Conservation (phyloP, 805 yeast species). For the Nakazawaea laoshanensis region DNA sequence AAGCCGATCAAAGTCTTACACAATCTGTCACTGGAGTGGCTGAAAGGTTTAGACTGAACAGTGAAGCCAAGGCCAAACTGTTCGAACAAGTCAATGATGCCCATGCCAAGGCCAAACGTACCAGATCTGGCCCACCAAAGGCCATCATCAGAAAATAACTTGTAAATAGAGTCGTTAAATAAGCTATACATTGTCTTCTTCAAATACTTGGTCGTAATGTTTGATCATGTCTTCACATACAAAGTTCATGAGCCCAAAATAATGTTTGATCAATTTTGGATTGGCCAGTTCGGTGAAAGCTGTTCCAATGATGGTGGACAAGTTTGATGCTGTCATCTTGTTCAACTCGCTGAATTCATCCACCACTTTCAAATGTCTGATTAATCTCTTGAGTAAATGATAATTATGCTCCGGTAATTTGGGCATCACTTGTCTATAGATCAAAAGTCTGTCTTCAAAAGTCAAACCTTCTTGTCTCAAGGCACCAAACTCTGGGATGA, state of each 20-base stretch:
- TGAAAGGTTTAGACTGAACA: conserved; percentile 22
- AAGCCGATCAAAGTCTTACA: conserved; percentile 16
- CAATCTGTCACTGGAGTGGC: conserved; percentile 22
- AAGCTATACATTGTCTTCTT: neutral
- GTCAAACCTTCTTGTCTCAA: conserved; percentile 18
- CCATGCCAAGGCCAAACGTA: conserved; percentile 4
- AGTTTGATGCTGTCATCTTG: conserved; percentile 81
- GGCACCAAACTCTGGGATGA: conserved; percentile 48
- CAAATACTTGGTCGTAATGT: conserved; percentile 31
- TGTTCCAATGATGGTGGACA: conserved; percentile 82
- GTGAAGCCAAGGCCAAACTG: conserved; percentile 17
- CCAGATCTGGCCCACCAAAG: conserved; percentile 1
- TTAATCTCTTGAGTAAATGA: conserved; percentile 56
- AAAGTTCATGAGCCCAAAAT: conserved; percentile 47
- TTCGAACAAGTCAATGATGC: conserved; percentile 21
- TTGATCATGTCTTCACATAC: conserved; percentile 41
- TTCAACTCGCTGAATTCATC: conserved; percentile 60
- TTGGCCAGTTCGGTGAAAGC: conserved; percentile 48
- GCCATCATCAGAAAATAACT: conserved; percentile 5
- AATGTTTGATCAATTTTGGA: conserved; percentile 35
- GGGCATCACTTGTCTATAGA: conserved; percentile 17
- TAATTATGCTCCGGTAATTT: conserved; percentile 60
- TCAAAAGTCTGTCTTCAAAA: conserved; percentile 15
- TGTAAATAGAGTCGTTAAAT: neutral
- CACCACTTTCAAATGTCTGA: conserved; percentile 62